These are phyloP conservation scores for Sphagnum fallax DNA, from an alignment of 228 moss, liverwort and hornwort species.

Conservation along the genomic window DNA sequence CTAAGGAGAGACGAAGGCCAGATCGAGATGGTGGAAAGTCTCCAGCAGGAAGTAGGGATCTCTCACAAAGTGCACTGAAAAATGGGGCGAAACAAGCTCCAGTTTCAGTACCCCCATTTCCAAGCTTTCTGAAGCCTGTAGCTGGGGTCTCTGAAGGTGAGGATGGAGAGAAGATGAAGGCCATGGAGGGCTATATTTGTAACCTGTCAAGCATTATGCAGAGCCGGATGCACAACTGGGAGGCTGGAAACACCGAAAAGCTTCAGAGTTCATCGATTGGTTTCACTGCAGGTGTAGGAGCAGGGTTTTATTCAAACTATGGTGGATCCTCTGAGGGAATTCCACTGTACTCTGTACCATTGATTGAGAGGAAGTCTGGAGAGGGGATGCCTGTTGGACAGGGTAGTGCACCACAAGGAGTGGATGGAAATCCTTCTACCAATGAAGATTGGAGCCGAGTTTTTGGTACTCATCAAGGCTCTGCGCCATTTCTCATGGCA, in stretches of 20 bases:
- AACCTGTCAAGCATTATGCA: slow-evolving; percentile 53
- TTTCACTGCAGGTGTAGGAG: slow-evolving; percentile 39
- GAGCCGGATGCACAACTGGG: slow-evolving; percentile 48
- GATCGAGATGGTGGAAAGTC: slow-evolving; percentile 17
- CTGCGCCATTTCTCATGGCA: slow-evolving; percentile 66
- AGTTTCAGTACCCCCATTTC: background rate
- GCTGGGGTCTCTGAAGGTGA: slow-evolving; percentile 20
- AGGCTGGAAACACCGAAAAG: slow-evolving; percentile 37
- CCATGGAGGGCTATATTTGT: slow-evolving; percentile 52
- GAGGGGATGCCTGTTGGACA: slow-evolving; percentile 17
- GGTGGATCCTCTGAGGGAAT: slow-evolving; percentile 46
- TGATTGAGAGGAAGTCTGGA: slow-evolving; percentile 18
- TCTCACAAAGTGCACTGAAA: background rate
- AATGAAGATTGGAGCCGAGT: slow-evolving; percentile 97
- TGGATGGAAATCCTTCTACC: slow-evolving; percentile 40
- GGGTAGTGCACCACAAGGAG: slow-evolving; percentile 8
- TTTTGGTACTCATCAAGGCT: slow-evolving; percentile 63
- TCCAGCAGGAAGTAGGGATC: background rate
- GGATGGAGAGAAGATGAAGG: slow-evolving; percentile 62
- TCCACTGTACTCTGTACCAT: slow-evolving; percentile 38
- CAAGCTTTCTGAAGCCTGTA: slow-evolving; percentile 1
- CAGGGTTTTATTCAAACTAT: slow-evolving; percentile 47
- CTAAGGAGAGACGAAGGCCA: slow-evolving; percentile 17
- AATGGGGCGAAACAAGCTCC: background rate
- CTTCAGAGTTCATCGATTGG: slow-evolving; percentile 44